Evolutionary conservation across 768 basidiomycete genomes (phyloP), one percentile per base, ranked within the genome.

Genomic region (Serendipita sp.): DNA sequence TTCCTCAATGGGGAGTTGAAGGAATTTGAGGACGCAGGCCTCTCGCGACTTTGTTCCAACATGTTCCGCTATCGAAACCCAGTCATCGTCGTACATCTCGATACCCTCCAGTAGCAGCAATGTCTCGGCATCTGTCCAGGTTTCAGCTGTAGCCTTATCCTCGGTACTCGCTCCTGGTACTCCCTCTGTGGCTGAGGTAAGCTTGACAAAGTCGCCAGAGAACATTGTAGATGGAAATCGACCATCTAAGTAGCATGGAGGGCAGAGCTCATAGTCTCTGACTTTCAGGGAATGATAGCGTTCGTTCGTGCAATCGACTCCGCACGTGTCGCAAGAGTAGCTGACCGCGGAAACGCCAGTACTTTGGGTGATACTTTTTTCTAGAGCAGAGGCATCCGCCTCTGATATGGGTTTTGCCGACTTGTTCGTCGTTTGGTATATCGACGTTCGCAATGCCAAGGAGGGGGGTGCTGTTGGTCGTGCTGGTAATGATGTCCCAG

Each of bases 41-140:
- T 98, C 94, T 27, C 91, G 86, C 2, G 86, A 85, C 48, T 95
- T 79, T 29, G 92, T 89, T 11, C 87, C 88, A 53, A 99, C 93
- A 71, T 98, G 94, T 68, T 92, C 89, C 68, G 94, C 87, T 67
- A 98, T 85, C 58, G 83, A 81, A 23, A 84, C 83, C 95, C 95
- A 99, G 70, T 97, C 95, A 70, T 98, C 95, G 68, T 96, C 92
- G 72, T 85, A 91, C 91, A 99, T 96, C 74, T 99, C 96, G 46
- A 99, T 83, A 15, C 86, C 96, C 73, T 99, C 96, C n/a, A 99
- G 79, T 3, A 99, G 78, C 5, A 89, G 74, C 8, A 99, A 74
- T 18, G 86, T 79, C 73, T 99, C 96, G 71, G 93, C 87, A 71
- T 96, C 94, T 1, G 83, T 79, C 96, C 96, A 99, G 66, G 79